Conservation (phyloP, 169 alveolate genomes). For the Cryptosporidium andersoni region DNA sequence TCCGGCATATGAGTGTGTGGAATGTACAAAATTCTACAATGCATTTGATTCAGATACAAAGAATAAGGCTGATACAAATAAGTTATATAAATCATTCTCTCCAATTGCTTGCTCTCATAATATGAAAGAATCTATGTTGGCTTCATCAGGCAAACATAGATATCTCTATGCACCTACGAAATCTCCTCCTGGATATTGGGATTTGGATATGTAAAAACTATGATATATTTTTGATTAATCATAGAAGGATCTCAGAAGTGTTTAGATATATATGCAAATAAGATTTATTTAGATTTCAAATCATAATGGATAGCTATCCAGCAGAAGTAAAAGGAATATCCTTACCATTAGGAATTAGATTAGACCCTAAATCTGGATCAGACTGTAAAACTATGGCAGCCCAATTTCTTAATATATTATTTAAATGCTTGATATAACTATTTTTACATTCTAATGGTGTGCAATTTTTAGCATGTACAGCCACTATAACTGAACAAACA, state of each 20-base stretch:
- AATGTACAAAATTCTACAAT: conserved; percentile 56
- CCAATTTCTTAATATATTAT: conserved; percentile 61
- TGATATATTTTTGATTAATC: not conserved
- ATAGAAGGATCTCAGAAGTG: not conserved
- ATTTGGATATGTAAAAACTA: conserved; percentile 22
- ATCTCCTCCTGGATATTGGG: conserved; percentile 71
- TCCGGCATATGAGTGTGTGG: conserved; percentile 64
- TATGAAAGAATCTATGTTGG: conserved; percentile 14
- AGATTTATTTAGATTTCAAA: not conserved
- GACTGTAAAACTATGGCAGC: conserved; percentile 44
- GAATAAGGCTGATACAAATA: not conserved
- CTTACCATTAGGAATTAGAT: conserved; percentile 65
- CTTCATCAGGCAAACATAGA: conserved; percentile 57
- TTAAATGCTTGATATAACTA: conserved; percentile 26
- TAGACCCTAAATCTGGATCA: conserved; percentile 68
- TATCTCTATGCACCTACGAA: conserved; percentile 36
- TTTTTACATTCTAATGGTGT: conserved; percentile 56
- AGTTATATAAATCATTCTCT: not conserved
- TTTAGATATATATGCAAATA: not conserved
- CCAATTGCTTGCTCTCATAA: conserved; percentile 18
- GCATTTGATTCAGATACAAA: conserved; percentile 11
- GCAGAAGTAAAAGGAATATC: conserved; percentile 60
- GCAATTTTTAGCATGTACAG: conserved; percentile 48
- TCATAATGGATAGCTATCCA: not conserved
- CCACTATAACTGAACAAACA: conserved; percentile 39